Conservation (phyloP, 2,329 filamentous ascomycete species). For the Metarhizium anisopliae region DNA sequence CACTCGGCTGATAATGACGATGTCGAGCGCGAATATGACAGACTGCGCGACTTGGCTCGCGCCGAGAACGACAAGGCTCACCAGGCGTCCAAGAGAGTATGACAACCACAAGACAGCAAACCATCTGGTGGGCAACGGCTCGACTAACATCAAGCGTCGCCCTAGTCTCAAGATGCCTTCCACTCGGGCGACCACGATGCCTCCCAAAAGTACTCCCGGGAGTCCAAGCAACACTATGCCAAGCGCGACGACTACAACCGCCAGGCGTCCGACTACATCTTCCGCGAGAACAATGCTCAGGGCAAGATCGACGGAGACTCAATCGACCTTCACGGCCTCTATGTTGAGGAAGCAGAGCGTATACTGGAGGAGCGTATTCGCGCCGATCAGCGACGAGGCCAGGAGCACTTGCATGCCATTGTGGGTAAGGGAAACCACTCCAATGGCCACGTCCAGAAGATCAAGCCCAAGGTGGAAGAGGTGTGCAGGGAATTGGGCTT, state of each 20-base stretch:
- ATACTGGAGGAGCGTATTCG: constrained; percentile 81
- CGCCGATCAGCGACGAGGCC: constrained; percentile 62
- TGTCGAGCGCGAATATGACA: constrained; percentile 83
- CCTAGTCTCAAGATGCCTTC: constrained; percentile 70
- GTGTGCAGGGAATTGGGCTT: constrained; percentile 77
- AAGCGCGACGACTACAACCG: constrained; percentile 84
- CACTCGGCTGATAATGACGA: constrained; percentile 59
- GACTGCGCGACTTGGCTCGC: constrained; percentile 73
- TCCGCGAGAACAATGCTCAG: constrained; percentile 83
- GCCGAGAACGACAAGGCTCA: constrained; percentile 71
- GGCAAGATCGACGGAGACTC: constrained; percentile 70
- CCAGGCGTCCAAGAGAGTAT: constrained; percentile 65
- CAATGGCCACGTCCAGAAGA: constrained; percentile 72
- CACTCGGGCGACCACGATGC: constrained; percentile 67
- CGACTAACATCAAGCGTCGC: background rate
- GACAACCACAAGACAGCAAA: constrained; percentile 7
- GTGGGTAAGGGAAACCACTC: constrained; percentile 94
- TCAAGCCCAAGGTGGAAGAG: constrained; percentile 89
- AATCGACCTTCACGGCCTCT: constrained; percentile 91
- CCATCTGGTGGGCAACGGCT: background rate
- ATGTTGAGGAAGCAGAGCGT: constrained; percentile 87
- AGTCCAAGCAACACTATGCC: constrained; percentile 75
- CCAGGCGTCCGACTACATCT: constrained; percentile 89
- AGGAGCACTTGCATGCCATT: constrained; percentile 85
- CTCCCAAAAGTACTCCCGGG: constrained; percentile 77